Conservation (phyloP, 2,329 filamentous ascomycete species). For the Talaromyces sp. region DNA sequence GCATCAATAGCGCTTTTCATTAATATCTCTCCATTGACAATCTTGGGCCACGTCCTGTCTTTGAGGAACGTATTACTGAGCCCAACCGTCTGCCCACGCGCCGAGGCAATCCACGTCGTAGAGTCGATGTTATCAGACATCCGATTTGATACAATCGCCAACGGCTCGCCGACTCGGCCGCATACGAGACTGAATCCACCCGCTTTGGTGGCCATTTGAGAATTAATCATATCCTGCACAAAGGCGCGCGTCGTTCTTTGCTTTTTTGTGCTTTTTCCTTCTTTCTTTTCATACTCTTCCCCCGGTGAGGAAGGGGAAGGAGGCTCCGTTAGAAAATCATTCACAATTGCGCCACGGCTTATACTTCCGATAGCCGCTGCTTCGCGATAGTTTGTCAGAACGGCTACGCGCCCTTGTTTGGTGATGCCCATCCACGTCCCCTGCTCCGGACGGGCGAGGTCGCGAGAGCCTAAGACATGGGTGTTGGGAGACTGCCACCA, state of each 20-base stretch:
- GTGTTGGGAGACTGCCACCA: slow-evolving; percentile 58
- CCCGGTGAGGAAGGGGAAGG: slow-evolving; percentile 25
- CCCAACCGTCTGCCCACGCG: slow-evolving; percentile 52
- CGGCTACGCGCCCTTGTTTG: slow-evolving; percentile 56
- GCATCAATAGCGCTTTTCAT: slow-evolving; percentile 49
- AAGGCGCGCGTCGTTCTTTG: slow-evolving; percentile 45
- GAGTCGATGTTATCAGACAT: slow-evolving; percentile 48
- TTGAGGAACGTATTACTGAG: slow-evolving; percentile 60
- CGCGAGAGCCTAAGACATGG: slow-evolving; percentile 59
- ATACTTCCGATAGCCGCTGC: slow-evolving; percentile 45
- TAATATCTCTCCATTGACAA: slow-evolving; percentile 54
- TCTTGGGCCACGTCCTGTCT: slow-evolving; percentile 60
- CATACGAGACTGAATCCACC: slow-evolving; percentile 63
- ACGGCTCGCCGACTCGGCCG: slow-evolving; percentile 51
- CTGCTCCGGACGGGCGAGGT: slow-evolving; percentile 56
- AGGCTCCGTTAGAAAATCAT: slow-evolving; percentile 52
- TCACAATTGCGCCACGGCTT: slow-evolving; percentile 58
- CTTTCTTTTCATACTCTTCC: not conserved
- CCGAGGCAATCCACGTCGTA: slow-evolving; percentile 50
- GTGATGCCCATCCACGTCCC: slow-evolving; percentile 65
- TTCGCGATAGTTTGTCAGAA: slow-evolving; percentile 63
- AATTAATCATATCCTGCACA: slow-evolving; percentile 52
- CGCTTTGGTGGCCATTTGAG: slow-evolving; percentile 53
- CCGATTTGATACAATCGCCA: slow-evolving; percentile 62
- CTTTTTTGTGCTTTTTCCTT: slow-evolving; percentile 20